These are phyloP conservation scores for Phytophthora fragariaefolia DNA, from an alignment of 352 stramenopile species.

Conservation along the genomic window DNA sequence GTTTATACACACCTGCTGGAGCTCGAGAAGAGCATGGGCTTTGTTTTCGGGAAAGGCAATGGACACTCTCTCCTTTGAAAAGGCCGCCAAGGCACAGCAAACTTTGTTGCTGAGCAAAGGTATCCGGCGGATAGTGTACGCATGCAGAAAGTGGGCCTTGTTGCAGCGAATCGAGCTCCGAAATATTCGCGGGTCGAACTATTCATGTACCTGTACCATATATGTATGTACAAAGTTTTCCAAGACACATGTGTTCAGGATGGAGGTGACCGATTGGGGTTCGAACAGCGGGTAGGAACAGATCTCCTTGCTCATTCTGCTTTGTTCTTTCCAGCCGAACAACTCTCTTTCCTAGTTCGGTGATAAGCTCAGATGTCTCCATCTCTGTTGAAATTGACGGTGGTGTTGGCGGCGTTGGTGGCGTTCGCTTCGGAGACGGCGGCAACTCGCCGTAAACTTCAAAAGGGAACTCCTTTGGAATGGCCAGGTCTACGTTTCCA, in stretches of 20 bases:
- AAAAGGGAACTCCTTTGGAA: conserved; percentile 12
- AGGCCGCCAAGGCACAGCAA: neutral
- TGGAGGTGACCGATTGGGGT: neutral
- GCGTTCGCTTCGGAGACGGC: neutral
- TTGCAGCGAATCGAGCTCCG: neutral
- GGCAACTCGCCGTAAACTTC: conserved; percentile 10
- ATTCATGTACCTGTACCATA: too few relatives aligned
- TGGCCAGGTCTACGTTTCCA: conserved; percentile 38
- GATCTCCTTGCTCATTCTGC: neutral
- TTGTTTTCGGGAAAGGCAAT: neutral
- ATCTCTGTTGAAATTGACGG: conserved; percentile 1
- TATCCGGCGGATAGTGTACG: neutral
- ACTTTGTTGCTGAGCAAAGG: neutral
- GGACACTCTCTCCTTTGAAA: neutral
- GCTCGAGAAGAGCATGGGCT: conserved; percentile 1
- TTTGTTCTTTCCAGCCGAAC: conserved; percentile 1
- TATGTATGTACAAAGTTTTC: neutral
- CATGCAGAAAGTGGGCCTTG: neutral
- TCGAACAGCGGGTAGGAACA: too few relatives aligned
- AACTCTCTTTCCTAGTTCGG: neutral
- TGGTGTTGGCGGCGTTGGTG: conserved; percentile 11
- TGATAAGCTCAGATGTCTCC: conserved; percentile 5
- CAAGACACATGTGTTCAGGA: conserved; percentile 1
- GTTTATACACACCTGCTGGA: conserved; percentile 9
- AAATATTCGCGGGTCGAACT: neutral